Conservation (phyloP, 2,329 filamentous ascomycete species). For the Colletotrichum agaves region DNA sequence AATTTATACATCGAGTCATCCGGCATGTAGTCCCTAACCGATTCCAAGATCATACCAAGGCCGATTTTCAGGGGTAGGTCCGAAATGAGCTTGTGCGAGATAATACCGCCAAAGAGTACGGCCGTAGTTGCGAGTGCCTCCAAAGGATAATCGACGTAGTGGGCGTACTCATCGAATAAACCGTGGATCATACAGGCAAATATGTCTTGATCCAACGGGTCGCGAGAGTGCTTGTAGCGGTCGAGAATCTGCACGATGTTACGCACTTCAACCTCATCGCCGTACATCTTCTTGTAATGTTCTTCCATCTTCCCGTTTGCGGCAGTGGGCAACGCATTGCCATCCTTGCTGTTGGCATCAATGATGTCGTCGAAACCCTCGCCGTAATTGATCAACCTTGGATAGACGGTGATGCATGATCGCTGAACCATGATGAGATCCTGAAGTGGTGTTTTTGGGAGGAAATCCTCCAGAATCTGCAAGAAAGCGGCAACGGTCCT, state of each 20-base stretch:
- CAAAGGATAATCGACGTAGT: constrained; percentile 95
- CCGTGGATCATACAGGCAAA: constrained; percentile 99
- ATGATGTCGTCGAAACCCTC: constrained; percentile 93
- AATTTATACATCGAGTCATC: constrained; percentile 98
- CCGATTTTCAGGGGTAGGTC: constrained; percentile 92
- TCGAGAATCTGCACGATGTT: constrained; percentile 87
- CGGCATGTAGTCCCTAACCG: constrained; percentile 84
- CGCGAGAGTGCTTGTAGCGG: constrained; percentile 86
- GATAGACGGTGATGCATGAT: constrained; percentile 90
- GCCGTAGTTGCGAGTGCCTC: constrained; percentile 95
- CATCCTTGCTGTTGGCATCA: constrained; percentile 81
- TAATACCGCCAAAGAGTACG: constrained; percentile 95
- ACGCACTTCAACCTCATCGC: constrained; percentile 85
- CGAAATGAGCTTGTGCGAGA: constrained; percentile 91
- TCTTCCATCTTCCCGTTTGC: constrained; percentile 96
- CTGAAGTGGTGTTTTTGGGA: constrained; percentile 67
- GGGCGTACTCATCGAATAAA: constrained; percentile 95
- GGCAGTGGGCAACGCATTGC: constrained; percentile 81
- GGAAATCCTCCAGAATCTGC: constrained; percentile 78
- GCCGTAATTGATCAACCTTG: constrained; percentile 94
- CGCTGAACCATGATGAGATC: constrained; percentile 86
- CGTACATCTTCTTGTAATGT: constrained; percentile 98
- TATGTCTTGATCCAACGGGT: constrained; percentile 88
- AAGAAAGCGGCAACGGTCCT: constrained; percentile 87
- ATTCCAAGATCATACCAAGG: constrained; percentile 97